Base-by-base conservation (phyloP, 257 asterid genomes). In the Gynochthodes officinalis region DNA sequence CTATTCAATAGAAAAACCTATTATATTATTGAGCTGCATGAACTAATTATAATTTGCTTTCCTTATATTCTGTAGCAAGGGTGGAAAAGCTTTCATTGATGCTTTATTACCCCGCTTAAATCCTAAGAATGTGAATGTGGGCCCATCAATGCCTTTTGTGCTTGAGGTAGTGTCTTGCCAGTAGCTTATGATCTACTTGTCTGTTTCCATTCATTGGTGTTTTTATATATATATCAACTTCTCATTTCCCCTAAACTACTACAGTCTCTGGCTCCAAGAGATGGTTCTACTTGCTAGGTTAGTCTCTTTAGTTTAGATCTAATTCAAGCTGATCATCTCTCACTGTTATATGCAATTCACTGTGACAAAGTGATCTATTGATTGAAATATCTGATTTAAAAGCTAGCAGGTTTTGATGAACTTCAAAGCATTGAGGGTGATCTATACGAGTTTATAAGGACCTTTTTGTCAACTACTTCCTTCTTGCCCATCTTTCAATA, bases 61-160 rank as follows among this genome's bases (percentile, higher is more conserved):
- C 33, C 64, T 84, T 73, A 32, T 32, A 76, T 64, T 64, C 43
- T 57, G 76, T 78, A 95, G 99, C 58, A 89, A 82, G 79, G 99
- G 94, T 61, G 99, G 99, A 77, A 92, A 92, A 85, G 99, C 98
- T 76, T 95, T 95, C 80, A 92, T 92, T 12, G 97, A 95, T 82
- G 81, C 92, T 52, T 81, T 95, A 82, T 78, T 92, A 73, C 99
- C 95, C 43, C 99, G 99, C 77, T 78, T 92, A 76, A 88, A 95
- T 74, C 97, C 97, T 39, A 86, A 90, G 79, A 83, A 74, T 65
- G 72, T 77, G 69, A 88, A 70, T 73, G 97, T 89, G 73, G 86
- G 83, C 9, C 97, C 95, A 79, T 89, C 99, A 32, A 95, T 95
- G 99, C 98, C 99, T 66, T 95, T 95, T 81, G 89, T 89, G 59